Conservation (phyloP, 208 protist genomes). For the Acanthamoeba triangularis region DNA sequence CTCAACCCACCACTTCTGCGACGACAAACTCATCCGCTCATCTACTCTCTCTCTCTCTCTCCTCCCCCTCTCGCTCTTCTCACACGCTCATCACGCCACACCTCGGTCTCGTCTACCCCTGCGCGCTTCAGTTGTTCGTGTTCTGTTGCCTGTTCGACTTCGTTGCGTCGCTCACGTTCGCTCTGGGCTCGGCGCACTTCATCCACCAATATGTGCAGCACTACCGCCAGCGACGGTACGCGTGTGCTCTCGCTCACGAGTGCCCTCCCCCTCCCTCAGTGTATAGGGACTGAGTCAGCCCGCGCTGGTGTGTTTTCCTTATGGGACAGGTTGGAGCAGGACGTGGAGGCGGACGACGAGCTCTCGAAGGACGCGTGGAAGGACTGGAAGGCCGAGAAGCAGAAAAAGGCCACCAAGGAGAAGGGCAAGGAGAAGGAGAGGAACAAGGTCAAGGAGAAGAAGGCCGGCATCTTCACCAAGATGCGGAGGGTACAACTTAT, state of each 20-base stretch:
- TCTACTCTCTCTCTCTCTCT: neutral
- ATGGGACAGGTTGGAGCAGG: neutral
- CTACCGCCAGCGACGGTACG: constrained; percentile 27
- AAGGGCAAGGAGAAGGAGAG: constrained; percentile 51
- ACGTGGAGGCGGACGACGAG: constrained; percentile 43
- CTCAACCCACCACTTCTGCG: neutral
- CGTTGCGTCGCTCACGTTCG: constrained; percentile 44
- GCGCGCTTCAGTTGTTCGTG: constrained; percentile 6
- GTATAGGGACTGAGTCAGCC: neutral
- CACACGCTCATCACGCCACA: neutral
- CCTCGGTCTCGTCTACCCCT: neutral
- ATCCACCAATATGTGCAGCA: constrained; percentile 33
- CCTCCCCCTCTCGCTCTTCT: neutral
- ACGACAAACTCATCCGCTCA: neutral
- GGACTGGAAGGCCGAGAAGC: constrained; percentile 35
- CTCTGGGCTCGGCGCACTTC: constrained; percentile 14
- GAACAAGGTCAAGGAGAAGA: constrained; percentile 53
- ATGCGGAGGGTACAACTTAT: constrained; percentile 42
- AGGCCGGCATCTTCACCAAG: constrained; percentile 52
- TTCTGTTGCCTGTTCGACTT: constrained; percentile 47
- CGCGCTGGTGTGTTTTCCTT: neutral
- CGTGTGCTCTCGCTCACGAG: neutral
- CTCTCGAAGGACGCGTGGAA: constrained; percentile 61
- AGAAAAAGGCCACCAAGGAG: neutral
- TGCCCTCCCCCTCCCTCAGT: neutral